Evolutionary conservation across 2,329 filamentous ascomycete species (phyloP).

Genomic region (Leptographium lundbergii): DNA sequence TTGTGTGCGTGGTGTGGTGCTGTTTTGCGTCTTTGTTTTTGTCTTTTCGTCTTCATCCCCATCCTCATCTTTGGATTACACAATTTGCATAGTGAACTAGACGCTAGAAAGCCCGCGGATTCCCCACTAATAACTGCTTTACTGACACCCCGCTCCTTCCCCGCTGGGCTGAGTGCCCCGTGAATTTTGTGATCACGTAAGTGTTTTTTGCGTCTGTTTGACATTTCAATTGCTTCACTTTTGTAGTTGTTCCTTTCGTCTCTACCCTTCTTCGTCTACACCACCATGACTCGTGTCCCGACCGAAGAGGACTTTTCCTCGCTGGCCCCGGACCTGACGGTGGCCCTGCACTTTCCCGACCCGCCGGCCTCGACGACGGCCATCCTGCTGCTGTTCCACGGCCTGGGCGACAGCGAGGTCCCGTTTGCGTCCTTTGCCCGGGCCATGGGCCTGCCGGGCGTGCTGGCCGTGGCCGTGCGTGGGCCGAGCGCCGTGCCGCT

Average conservation of each 20-base stretch:
- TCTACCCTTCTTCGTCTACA: neutral
- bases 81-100: neutral
- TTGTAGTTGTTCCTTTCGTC: neutral
- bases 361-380: constrained; percentile 54
- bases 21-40: neutral
- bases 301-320: constrained; percentile 35
- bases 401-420: constrained; percentile 62
- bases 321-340: constrained; percentile 27
- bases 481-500: constrained; percentile 56
- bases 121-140: neutral
- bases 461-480: constrained; percentile 60
- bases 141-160: neutral
- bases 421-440: constrained; percentile 58
- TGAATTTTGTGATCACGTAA: neutral
- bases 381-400: constrained; percentile 71
- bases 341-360: constrained; percentile 35
- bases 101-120: neutral
- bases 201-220: no score
- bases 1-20: no score
- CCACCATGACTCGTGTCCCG: constrained; percentile 27
- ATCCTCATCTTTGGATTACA: neutral
- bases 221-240: neutral
- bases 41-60: neutral
- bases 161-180: neutral
- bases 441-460: constrained; percentile 62